Conservation (phyloP, 805 yeast genomes). For the Wickerhamomyces pijperi region DNA sequence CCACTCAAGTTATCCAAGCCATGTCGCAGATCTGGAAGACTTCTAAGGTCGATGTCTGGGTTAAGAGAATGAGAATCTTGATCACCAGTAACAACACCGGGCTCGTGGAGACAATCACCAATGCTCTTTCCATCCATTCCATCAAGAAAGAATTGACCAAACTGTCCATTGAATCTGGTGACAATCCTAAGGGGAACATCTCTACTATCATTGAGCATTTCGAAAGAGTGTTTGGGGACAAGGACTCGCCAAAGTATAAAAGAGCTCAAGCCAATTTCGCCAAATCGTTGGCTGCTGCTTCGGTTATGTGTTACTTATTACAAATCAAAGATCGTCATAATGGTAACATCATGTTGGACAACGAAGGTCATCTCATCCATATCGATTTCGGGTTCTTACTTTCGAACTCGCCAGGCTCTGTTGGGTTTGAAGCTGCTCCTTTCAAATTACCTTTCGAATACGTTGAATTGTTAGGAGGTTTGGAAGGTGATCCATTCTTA, state of each 20-base stretch:
- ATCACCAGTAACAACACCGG: slow-evolving; percentile 89
- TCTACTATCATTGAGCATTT: slow-evolving; percentile 76
- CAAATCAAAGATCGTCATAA: slow-evolving; percentile 96
- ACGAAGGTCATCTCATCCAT: slow-evolving; percentile 89
- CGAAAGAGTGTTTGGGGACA: slow-evolving; percentile 59
- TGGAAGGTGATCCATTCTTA: slow-evolving; percentile 46
- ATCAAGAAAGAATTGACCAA: slow-evolving; percentile 87
- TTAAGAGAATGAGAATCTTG: slow-evolving; percentile 83
- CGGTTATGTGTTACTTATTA: slow-evolving; percentile 77
- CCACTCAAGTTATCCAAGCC: slow-evolving; percentile 84
- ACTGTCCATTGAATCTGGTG: slow-evolving; percentile 53
- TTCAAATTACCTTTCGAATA: slow-evolving; percentile 88
- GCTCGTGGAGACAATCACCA: slow-evolving; percentile 89
- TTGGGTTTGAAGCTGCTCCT: slow-evolving; percentile 96
- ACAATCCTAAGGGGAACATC: slow-evolving; percentile 58
- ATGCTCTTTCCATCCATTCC: slow-evolving; percentile 88
- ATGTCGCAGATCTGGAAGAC: slow-evolving; percentile 78
- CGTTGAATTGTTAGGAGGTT: slow-evolving; percentile 79
- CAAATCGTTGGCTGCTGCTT: slow-evolving; percentile 80
- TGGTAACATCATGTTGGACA: slow-evolving; percentile 94
- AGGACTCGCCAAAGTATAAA: slow-evolving; percentile 39
- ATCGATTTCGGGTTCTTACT: slow-evolving; percentile 92
- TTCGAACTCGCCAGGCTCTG: slow-evolving; percentile 93
- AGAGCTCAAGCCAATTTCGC: slow-evolving; percentile 82
- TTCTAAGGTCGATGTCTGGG: slow-evolving; percentile 71